Conservation (phyloP, 495 filamentous ascomycete genomes). For the Haplographium delicatum region DNA sequence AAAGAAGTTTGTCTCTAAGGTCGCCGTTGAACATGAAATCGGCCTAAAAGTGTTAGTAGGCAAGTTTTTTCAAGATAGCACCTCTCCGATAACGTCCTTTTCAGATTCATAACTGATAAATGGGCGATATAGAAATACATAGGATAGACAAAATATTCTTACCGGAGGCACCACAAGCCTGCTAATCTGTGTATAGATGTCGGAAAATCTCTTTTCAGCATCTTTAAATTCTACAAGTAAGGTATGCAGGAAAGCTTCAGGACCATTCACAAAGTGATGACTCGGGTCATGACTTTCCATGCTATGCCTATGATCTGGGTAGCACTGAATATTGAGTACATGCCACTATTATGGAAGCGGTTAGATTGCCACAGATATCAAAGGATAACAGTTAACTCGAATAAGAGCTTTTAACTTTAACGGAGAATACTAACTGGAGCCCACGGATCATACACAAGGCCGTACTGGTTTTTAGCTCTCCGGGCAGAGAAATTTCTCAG, state of each 20-base stretch:
- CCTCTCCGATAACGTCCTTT: too few species aligned
- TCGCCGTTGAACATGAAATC: slow-evolving; percentile 49
- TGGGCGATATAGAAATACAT: too few species aligned
- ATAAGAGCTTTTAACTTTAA: not conserved
- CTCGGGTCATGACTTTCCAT: slow-evolving; percentile 41
- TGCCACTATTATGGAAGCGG: slow-evolving; percentile 44
- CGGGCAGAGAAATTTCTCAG: slow-evolving; percentile 30
- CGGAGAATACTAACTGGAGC: slow-evolving; percentile 7
- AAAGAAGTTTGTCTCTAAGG: slow-evolving; percentile 47
- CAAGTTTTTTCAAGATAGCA: too few species aligned
- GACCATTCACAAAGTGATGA: slow-evolving; percentile 45
- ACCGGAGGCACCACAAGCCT: slow-evolving; percentile 45
- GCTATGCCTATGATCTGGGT: slow-evolving; percentile 45
- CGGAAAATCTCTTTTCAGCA: slow-evolving; percentile 42
- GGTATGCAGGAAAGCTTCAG: slow-evolving; percentile 46
- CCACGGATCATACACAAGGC: slow-evolving; percentile 41
- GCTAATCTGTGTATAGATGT: slow-evolving; percentile 41
- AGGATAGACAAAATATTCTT: too few species aligned
- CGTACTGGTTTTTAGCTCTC: slow-evolving; percentile 26
- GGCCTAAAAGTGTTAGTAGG: slow-evolving; percentile 20
- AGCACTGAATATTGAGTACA: slow-evolving; percentile 45
- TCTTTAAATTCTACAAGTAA: slow-evolving; percentile 46
- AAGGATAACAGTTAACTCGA: too few species aligned
- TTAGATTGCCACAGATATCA: too few species aligned
- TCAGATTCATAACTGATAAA: too few species aligned